Evolutionary conservation across 2,329 filamentous ascomycete genomes (phyloP), one percentile per base, ranked within the genome.

Genomic region (Scortechinia acanthostroma): DNA sequence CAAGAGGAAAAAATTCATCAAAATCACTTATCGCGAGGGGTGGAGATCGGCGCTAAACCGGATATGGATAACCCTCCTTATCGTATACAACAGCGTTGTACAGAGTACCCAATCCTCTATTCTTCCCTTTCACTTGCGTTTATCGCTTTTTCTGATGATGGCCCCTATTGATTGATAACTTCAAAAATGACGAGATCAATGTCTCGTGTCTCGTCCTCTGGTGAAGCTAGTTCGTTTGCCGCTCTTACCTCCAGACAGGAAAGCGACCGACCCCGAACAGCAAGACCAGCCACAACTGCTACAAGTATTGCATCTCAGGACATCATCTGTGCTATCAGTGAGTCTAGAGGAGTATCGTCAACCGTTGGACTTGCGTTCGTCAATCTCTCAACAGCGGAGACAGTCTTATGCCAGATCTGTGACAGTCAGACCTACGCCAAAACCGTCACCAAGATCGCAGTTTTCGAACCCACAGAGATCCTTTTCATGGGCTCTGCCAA

Each of bases 371-470:
- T 95, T 33, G 88, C 89, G 2, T 91, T 96, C 56, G 72, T 96
- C 57, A 94, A 97, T 56, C 71, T 94, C 2, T 83, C 88, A 35
- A 91, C 88, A 2, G 87, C 86, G 30, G 89, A 95, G 63, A 87
- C 81, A 15, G 80, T 90, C 21, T 73, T 97, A 30, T 94, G 88
- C 57, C 89, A 96, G 56, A 91, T 97, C 51, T 90, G 86, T 57
- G 91, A 97, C 61, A 94, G 84, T 46, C 90, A 95, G 59, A 94
- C 90, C 23, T 97, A 95, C 58, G 83, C 90, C 47, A 84, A 83
- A 56, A 95, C 90, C 0, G 71, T 95, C 22, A 88, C 95, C 62
- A 95, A 96, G 59, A 74, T 97, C 23, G 77, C 79, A 44, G 80
- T 95, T 20, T 86, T 88, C 53, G 78, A 85, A 20, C 91, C 91